phyloP scores from a whole-genome alignment of 2,329 filamentous ascomycete species.

The Raffaelea albimanens region DNA sequence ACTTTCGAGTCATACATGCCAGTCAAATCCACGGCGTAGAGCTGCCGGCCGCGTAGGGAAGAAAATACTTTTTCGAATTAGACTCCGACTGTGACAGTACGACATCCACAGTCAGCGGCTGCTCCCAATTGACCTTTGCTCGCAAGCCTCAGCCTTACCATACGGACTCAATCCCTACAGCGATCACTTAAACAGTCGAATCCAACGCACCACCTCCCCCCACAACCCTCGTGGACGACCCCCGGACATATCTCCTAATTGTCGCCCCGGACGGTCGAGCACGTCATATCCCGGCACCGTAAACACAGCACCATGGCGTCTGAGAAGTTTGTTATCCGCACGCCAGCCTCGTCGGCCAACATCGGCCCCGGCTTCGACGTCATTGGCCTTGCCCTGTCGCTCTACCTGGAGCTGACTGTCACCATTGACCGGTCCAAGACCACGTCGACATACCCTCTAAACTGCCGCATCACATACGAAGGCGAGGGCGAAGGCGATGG shows the following conservation, averaged over 20 bases:
- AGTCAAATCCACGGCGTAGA: background rate
- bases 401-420: constrained; percentile 85
- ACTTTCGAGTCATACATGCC: background rate
- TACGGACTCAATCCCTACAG: too few relatives aligned
- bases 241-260: too few relatives aligned
- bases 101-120: too few relatives aligned
- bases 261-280: too few relatives aligned
- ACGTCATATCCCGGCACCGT: too few relatives aligned
- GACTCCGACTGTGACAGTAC: too few relatives aligned
- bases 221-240: too few relatives aligned
- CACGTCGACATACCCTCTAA: constrained; percentile 54
- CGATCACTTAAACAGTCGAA: too few relatives aligned
- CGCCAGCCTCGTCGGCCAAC: constrained; percentile 93
- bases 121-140: too few relatives aligned
- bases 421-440: constrained; percentile 55
- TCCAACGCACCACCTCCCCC: too few relatives aligned
- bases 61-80: too few relatives aligned
- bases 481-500: constrained; percentile 58
- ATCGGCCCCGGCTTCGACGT: constrained; percentile 97
- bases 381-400: constrained; percentile 85
- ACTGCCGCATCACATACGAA: constrained; percentile 88
- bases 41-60: background rate
- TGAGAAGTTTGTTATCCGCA: constrained; percentile 62
- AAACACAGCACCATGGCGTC: constrained; percentile 9
- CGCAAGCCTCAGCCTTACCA: too few relatives aligned